A percentile compares a stretch with the other conserved stretches of the same genome.
Evolutionary conservation across 805 yeast genomes (phyloP).

Genomic region (Spathaspora arborariae): DNA sequence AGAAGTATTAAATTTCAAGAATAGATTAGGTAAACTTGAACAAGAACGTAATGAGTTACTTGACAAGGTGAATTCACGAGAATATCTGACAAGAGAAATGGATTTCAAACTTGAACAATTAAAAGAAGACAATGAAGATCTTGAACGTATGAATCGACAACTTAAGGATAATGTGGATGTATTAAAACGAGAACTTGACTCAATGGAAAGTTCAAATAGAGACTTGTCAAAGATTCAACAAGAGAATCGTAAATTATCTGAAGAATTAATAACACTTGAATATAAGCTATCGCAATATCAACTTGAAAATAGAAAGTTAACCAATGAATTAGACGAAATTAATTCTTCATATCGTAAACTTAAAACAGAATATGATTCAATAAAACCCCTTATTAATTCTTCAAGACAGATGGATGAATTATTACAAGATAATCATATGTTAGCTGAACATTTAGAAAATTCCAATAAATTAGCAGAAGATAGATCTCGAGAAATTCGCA

Average conservation of each 20-base stretch:
- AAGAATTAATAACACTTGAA: background rate
- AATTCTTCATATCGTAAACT: background rate
- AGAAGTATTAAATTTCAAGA: background rate
- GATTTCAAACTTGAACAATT: background rate
- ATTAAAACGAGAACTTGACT: background rate
- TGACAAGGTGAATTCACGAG: background rate
- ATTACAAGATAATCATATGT: constrained; percentile 3
- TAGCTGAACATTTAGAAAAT: background rate
- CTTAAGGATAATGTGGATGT: background rate
- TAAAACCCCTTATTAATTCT: too few species aligned
- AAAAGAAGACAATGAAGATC: background rate
- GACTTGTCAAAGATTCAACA: background rate
- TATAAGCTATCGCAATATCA: background rate
- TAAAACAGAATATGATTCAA: background rate
- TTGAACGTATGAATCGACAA: background rate
- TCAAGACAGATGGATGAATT: background rate
- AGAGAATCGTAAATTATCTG: background rate
- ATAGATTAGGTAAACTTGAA: constrained; percentile 1
- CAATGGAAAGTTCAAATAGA: background rate
- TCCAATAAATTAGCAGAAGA: too few species aligned
- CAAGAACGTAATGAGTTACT: background rate
- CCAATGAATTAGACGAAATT: background rate
- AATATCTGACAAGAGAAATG: background rate
- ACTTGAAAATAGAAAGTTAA: background rate
- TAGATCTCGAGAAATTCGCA: background rate